These are phyloP conservation scores for Penicillium sp. DNA, from an alignment of 2,329 filamentous ascomycete genomes.

Conservation along the genomic window DNA sequence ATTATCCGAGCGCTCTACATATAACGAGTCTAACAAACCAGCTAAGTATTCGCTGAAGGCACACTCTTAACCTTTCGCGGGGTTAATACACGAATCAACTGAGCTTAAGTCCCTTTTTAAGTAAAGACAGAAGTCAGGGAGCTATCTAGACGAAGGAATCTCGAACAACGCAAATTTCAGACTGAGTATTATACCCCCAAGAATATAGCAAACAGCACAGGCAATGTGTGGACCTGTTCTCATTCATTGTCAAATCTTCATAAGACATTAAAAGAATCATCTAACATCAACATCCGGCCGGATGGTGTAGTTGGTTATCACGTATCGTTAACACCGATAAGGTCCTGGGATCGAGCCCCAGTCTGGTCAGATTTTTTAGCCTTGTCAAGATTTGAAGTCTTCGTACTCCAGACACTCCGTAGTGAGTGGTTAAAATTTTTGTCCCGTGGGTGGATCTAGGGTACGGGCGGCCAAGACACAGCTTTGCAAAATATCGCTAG, in stretches of 20 bases:
- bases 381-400: not conserved
- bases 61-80: not conserved
- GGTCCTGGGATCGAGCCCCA: constrained; percentile 39
- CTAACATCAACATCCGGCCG: constrained; percentile 21
- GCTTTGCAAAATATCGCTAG: too few species aligned
- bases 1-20: not conserved
- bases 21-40: not conserved
- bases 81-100: not conserved
- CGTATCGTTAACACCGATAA: constrained; percentile 44
- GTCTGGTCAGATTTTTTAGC: constrained; percentile 24
- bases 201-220: too few species aligned
- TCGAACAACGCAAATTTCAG: not conserved
- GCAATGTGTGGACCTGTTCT: too few species aligned
- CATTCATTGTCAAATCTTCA: too few species aligned
- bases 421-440: too few species aligned
- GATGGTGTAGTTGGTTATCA: constrained; percentile 44
- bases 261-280: too few species aligned
- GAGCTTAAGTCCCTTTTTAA: not conserved
- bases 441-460: too few species aligned
- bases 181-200: not conserved
- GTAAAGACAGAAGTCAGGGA: not conserved
- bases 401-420: too few species aligned
- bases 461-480: too few species aligned
- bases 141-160: not conserved
- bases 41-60: not conserved